These are phyloP conservation scores for Parastagonospora nodorum DNA, from an alignment of 2,329 filamentous ascomycete species.

Conservation along the genomic window DNA sequence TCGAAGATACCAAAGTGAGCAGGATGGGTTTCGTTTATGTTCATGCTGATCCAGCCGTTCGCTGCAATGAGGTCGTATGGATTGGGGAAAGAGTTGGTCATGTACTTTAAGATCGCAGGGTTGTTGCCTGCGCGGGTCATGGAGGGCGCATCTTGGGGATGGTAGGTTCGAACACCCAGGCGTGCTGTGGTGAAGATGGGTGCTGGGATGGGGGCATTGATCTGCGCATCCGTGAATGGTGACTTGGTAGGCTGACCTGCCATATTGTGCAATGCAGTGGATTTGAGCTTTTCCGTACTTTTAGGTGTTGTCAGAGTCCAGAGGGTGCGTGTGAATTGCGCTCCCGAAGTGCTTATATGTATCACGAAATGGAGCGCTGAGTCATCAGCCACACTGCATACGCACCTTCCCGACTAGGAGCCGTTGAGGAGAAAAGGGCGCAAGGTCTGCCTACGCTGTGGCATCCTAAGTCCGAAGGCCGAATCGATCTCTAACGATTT, in stretches of 20 bases:
- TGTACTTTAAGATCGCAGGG: conserved; percentile 39
- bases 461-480: too few relatives aligned
- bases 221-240: conserved; percentile 12
- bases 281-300: neutral
- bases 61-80: conserved; percentile 46
- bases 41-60: conserved; percentile 42
- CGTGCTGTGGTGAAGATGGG: conserved; percentile 36
- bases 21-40: conserved; percentile 14
- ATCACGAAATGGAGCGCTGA: neutral
- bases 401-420: too few relatives aligned
- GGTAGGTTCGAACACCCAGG: conserved; percentile 39
- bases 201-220: conserved; percentile 25
- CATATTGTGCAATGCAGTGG: neutral
- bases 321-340: too few relatives aligned
- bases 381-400: neutral
- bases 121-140: conserved; percentile 35
- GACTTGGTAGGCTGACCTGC: conserved; percentile 12
- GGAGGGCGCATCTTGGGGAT: conserved; percentile 36
- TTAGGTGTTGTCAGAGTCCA: too few relatives aligned
- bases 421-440: too few relatives aligned
- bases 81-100: conserved; percentile 46
- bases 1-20: conserved; percentile 27
- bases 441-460: too few relatives aligned
- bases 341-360: too few relatives aligned
- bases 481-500: neutral